A percentile compares a stretch with the other conserved stretches of the same genome.
Conservation (phyloP, 441 rosid species). For the Heliophila coronopifolia region DNA sequence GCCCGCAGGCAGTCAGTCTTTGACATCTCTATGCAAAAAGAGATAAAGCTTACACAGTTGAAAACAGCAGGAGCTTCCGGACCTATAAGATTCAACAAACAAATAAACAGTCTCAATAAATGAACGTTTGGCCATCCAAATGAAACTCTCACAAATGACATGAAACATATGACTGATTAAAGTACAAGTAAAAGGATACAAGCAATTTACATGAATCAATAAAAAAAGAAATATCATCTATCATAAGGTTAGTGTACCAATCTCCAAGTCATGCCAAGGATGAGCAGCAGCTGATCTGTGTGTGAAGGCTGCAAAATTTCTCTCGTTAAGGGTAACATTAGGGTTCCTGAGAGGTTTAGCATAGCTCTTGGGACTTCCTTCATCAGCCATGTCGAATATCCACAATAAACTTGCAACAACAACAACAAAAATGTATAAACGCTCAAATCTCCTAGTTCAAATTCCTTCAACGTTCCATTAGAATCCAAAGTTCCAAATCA, state of each 20-base stretch:
- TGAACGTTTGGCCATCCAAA: neutral
- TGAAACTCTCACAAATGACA: neutral
- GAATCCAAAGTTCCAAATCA: neutral
- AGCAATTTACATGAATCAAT: neutral
- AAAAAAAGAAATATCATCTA: neutral
- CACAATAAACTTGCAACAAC: neutral
- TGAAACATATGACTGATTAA: neutral
- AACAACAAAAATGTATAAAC: neutral
- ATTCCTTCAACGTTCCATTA: neutral
- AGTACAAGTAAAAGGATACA: neutral
- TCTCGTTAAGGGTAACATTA: conserved; percentile 47
- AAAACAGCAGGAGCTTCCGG: conserved; percentile 80
- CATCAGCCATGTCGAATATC: conserved; percentile 44
- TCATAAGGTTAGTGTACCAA: conserved; percentile 39
- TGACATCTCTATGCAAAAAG: neutral
- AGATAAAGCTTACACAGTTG: conserved; percentile 58
- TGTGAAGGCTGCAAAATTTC: conserved; percentile 74
- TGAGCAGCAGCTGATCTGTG: conserved; percentile 78
- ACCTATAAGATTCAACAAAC: conserved; percentile 44
- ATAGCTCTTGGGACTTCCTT: conserved; percentile 23
- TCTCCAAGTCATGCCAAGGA: conserved; percentile 93
- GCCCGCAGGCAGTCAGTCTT: too few relatives aligned
- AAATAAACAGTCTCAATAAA: conserved; percentile 8
- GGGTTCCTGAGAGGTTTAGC: conserved; percentile 30
- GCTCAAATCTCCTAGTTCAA: too few relatives aligned